A percentile compares a stretch with the other conserved stretches of the same genome.
Conservation (phyloP, 2,329 filamentous ascomycete species). For the Raffaelea arxii region DNA sequence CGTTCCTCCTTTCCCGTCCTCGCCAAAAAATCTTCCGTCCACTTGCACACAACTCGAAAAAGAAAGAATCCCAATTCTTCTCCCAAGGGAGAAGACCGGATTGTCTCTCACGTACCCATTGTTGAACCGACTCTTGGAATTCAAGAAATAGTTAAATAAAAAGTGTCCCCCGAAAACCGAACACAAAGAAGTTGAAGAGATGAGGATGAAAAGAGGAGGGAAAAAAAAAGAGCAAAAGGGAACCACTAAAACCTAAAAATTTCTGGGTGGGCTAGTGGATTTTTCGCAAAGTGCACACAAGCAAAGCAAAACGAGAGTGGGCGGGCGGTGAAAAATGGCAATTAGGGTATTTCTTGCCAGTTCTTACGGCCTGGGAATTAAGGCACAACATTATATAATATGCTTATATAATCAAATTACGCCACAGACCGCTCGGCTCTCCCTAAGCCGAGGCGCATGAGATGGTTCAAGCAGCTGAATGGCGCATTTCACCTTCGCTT, state of each 20-base stretch:
- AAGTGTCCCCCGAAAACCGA: constrained; percentile 8
- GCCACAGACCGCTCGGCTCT: too few species aligned
- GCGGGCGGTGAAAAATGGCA: constrained; percentile 34
- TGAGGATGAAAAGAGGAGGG: constrained; percentile 7
- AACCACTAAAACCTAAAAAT: constrained; percentile 6
- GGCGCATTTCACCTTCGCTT: too few species aligned
- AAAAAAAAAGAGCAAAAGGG: constrained; percentile 5
- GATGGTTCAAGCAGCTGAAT: too few species aligned
- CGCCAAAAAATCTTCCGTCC: constrained; percentile 6
- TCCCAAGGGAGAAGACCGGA: constrained; percentile 1
- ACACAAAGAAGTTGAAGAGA: constrained; percentile 3
- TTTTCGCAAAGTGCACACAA: not conserved
- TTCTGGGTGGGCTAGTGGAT: constrained; percentile 1
- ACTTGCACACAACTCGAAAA: constrained; percentile 15
- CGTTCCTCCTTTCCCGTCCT: not conserved
- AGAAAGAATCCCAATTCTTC: not conserved
- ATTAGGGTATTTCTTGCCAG: constrained; percentile 35
- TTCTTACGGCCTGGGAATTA: too few species aligned
- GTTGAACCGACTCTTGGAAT: constrained; percentile 33
- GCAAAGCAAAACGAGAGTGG: constrained; percentile 14
- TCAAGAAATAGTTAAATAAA: constrained; percentile 3
- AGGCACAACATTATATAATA: too few species aligned
- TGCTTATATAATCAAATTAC: too few species aligned
- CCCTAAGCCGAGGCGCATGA: too few species aligned
- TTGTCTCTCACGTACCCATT: constrained; percentile 48